Evolutionary conservation across 805 yeast species (phyloP), one percentile per base, ranked within the genome.

Genomic region (Pichia californica): DNA sequence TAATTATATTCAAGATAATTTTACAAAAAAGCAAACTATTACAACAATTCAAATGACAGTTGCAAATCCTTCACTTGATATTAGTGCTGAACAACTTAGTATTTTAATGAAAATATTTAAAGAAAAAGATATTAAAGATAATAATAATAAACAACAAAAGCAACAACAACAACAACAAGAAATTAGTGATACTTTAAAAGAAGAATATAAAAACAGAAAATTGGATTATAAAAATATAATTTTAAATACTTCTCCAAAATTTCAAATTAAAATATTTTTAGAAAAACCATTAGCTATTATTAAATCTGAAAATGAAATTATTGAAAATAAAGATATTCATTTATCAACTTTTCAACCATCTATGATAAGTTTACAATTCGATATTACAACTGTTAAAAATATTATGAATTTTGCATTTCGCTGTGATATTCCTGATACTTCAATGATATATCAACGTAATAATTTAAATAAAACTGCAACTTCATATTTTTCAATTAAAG

Each of bases 41-140:
- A 44, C 63, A 3, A 61, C 61, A 6, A 37, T 70, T 2, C 61
- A 66, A 14, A 67, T 68, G 19, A 71, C 69, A 39, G 36, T 71
- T 2, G 62, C 76, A 2, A 71, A 72, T 2, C 67, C 75, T 16
- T 62, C 68, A 1, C 31, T 71, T n/a, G 79, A 74, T 49, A 51
- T 71, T 20, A 67, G 71, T 26, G 59, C 70, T 5, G 60, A 59
- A 11, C 67, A 71, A 38, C 50, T 70, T 2, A 63, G 70, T 1
- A 55, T 67, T 16, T 54, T 67, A 28, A 55, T 65, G 1, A 19
- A 30, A 19, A 15, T 36, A 33, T 40, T 27, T 18, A 29, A 25
- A 14, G 35, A 32, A 31, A 40, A n/a, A 7, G 19, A 19, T 3
- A 7, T 13, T 25, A 26, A 31, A 14, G 3, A 9, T 18, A 10